phyloP scores from a whole-genome alignment of 306 rosid species.

The Spatholobus suberectus region DNA sequence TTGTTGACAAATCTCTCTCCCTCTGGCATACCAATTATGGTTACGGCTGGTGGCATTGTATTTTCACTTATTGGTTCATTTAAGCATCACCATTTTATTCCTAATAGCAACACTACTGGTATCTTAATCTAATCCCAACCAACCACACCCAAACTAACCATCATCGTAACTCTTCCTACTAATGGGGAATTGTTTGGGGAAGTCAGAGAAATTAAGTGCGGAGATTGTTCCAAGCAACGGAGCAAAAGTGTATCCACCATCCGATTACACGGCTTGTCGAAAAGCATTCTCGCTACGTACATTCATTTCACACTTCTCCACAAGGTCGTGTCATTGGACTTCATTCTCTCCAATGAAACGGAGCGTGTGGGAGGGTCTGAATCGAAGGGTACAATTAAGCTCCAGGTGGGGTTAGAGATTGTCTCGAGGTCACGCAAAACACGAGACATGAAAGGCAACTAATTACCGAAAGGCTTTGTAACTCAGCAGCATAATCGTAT shows the following conservation, averaged over 20 bases:
- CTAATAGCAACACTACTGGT: neutral
- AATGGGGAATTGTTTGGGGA: slow-evolving; percentile 70
- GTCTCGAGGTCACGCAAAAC: slow-evolving; percentile 67
- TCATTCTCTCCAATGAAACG: slow-evolving; percentile 48
- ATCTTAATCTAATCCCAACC: slow-evolving; percentile 33
- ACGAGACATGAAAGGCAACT: no score
- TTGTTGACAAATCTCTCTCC: no score
- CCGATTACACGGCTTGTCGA: slow-evolving; percentile 64
- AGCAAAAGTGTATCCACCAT: slow-evolving; percentile 51
- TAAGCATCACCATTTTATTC: neutral
- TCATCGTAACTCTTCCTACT: neutral
- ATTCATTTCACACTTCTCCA: slow-evolving; percentile 68
- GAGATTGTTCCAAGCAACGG: slow-evolving; percentile 76
- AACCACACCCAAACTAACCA: no score
- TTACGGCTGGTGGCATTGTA: slow-evolving; percentile 24
- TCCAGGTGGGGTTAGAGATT: slow-evolving; percentile 69
- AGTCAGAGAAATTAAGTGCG: slow-evolving; percentile 66
- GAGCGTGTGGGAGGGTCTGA: slow-evolving; percentile 35
- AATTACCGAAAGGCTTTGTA: no score
- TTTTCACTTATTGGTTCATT: slow-evolving; percentile 43
- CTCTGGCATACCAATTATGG: no score
- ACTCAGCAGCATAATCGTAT: no score
- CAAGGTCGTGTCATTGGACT: slow-evolving; percentile 58
- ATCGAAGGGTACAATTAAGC: slow-evolving; percentile 40
- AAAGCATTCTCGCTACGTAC: slow-evolving; percentile 61